These are phyloP conservation scores for Tricladium varicosporioides DNA, from an alignment of 2,329 filamentous ascomycete species.

Conservation along the genomic window DNA sequence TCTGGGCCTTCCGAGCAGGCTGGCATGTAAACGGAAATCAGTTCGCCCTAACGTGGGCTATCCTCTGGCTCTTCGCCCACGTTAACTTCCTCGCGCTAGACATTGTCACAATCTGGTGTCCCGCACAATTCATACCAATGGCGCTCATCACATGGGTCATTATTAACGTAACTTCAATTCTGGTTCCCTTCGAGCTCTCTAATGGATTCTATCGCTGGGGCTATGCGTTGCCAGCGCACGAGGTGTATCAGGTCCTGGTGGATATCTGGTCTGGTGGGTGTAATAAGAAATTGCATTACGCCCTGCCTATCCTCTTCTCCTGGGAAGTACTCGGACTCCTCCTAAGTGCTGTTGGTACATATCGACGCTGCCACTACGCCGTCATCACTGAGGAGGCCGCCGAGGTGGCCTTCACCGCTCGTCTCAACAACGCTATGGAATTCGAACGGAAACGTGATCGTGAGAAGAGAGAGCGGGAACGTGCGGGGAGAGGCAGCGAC, in stretches of 20 bases:
- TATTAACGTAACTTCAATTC: slow-evolving; percentile 58
- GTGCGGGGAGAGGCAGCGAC: slow-evolving; percentile 9
- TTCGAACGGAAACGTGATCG: slow-evolving; percentile 23
- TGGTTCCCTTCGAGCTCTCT: slow-evolving; percentile 58
- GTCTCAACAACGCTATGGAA: slow-evolving; percentile 29
- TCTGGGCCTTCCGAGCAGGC: slow-evolving; percentile 44
- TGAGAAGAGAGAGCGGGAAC: slow-evolving; percentile 8
- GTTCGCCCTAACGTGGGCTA: slow-evolving; percentile 56
- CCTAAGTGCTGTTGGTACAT: slow-evolving; percentile 31
- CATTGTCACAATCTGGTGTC: slow-evolving; percentile 35
- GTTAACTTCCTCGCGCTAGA: slow-evolving; percentile 44
- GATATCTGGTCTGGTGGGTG: slow-evolving; percentile 45
- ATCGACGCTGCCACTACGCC: slow-evolving; percentile 34
- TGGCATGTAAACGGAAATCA: slow-evolving; percentile 50
- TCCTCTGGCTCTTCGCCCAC: slow-evolving; percentile 60
- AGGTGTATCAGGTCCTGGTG: slow-evolving; percentile 44
- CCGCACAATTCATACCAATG: slow-evolving; percentile 40
- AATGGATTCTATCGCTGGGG: slow-evolving; percentile 60
- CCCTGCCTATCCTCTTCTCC: slow-evolving; percentile 43
- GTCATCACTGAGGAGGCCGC: slow-evolving; percentile 28
- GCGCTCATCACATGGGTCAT: slow-evolving; percentile 59
- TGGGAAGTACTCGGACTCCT: slow-evolving; percentile 34
- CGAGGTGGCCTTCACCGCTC: slow-evolving; percentile 26
- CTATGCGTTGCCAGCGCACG: slow-evolving; percentile 62
- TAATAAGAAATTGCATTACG: slow-evolving; percentile 37